Evolutionary conservation across 2,329 filamentous ascomycete genomes (phyloP).

Genomic region (Pezizomycotina sp.): DNA sequence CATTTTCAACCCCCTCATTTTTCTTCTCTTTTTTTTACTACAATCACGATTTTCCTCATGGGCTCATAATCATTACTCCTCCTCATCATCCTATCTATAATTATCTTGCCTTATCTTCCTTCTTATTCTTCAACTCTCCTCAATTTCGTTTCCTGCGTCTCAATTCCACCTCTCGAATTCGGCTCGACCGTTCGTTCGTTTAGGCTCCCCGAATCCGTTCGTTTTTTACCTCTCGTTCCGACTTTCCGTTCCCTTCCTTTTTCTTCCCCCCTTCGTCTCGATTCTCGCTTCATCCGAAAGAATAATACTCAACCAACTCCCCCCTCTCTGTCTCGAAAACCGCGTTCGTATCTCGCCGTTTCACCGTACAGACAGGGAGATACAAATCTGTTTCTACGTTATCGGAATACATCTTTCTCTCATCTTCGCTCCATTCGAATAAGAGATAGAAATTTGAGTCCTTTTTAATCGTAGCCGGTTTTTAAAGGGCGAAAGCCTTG

Average conservation of each 20-base stretch:
- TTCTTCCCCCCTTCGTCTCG: conserved; percentile 6
- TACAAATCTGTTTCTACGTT: too few relatives aligned
- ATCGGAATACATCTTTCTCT: too few relatives aligned
- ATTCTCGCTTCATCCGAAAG: conserved; percentile 4
- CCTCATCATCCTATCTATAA: too few relatives aligned
- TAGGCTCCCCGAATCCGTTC: too few relatives aligned
- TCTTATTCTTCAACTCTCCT: conserved; percentile 3
- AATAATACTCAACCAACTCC: conserved; percentile 1
- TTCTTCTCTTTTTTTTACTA: background rate
- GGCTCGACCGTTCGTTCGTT: conserved; percentile 4
- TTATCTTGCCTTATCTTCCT: conserved; percentile 2
- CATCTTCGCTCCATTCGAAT: too few relatives aligned
- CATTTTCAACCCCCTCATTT: background rate
- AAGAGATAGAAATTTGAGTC: too few relatives aligned
- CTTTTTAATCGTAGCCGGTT: too few relatives aligned
- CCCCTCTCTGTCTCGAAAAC: conserved; percentile 1
- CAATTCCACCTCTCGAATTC: conserved; percentile 1
- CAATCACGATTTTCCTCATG: conserved; percentile 2
- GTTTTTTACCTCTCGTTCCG: background rate
- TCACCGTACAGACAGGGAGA: too few relatives aligned
- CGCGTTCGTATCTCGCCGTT: too few relatives aligned
- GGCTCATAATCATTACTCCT: background rate
- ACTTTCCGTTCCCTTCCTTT: conserved; percentile 5
- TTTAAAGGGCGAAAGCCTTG: too few relatives aligned
- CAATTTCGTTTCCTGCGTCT: conserved; percentile 3